Evolutionary conservation across 495 filamentous ascomycete genomes (phyloP), one percentile per base, ranked within the genome.

Genomic region (Friedmanniomyces endolithicus): DNA sequence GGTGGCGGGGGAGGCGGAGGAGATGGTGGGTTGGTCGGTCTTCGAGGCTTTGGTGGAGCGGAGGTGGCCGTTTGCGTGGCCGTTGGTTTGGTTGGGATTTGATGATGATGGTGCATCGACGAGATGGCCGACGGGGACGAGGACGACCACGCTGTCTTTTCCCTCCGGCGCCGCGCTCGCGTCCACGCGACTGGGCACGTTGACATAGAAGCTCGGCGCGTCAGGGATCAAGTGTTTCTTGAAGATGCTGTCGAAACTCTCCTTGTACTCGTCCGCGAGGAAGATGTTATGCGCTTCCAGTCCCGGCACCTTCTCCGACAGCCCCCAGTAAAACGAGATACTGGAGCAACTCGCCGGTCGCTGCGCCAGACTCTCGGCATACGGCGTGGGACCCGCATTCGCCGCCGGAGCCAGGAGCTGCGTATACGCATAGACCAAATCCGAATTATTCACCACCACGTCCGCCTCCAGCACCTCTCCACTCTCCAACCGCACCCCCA

Each of bases 311-410:
- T 70, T 65, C 23, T 71, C 64, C 52, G 75, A 65, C 23, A 87
- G 72, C 19, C 75, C 73, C 84, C 83, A 87, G 70, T 85, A 87
- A 67, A 86, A 86, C 6, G 81, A 85, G 40, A 87, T 83, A 37
- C 78, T 81, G 62, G 78, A 82, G 68, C 84, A 87, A 8, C 78
- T 82, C 31, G 78, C 72, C 0, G 72, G 58, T 1, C 74, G 67
- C 46, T 70, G 68, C 24, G 69, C 57, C 6, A 86, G 72, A 14
- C 70, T 70, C 14, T 65, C 56, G 16, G 76, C 70, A 53, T 78
- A 77, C 0, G 59, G 60, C 7, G 72, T 67, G 6, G 58, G 57
- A 9, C 22, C 20, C 7, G 41, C 52, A 11, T 6, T 22, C 6
- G 37, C 3, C 7, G 22, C 11, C 2, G 37, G 11, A 7, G 22